Conservation (phyloP, 306 rosid species). For the Prosopis cineraria region DNA sequence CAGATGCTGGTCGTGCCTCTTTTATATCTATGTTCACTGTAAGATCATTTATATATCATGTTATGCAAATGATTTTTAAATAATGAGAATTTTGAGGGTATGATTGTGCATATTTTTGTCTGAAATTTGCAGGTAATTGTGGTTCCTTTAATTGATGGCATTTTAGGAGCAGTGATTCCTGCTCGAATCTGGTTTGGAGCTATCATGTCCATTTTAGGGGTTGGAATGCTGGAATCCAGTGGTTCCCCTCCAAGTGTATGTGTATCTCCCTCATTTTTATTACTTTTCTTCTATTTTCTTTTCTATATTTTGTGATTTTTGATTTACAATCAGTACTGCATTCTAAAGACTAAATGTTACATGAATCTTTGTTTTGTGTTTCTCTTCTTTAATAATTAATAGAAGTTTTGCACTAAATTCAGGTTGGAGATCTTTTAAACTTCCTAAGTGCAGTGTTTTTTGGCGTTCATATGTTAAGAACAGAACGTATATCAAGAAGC, state of each 20-base stretch:
- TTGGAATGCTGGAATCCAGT: slow-evolving; percentile 76
- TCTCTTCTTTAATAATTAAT: slow-evolving; percentile 3
- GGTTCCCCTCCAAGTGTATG: slow-evolving; percentile 77
- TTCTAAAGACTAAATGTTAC: neutral
- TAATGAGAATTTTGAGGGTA: slow-evolving; percentile 37
- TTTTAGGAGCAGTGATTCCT: slow-evolving; percentile 69
- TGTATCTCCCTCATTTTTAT: neutral
- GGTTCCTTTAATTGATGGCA: slow-evolving; percentile 84
- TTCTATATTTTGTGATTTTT: neutral
- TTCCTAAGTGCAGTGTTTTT: slow-evolving; percentile 72
- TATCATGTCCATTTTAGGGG: slow-evolving; percentile 63
- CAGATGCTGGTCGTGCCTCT: slow-evolving; percentile 82
- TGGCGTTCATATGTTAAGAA: slow-evolving; percentile 80
- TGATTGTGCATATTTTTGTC: slow-evolving; percentile 25
- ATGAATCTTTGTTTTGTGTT: neutral
- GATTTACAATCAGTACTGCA: neutral
- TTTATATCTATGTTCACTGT: slow-evolving; percentile 75
- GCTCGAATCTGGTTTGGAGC: slow-evolving; percentile 80
- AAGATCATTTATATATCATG: slow-evolving; percentile 8
- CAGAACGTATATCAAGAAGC: slow-evolving; percentile 68
- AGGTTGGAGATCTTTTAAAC: slow-evolving; percentile 80
- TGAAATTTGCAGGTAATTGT: slow-evolving; percentile 62
- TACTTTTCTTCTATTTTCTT: neutral
- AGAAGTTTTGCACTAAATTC: slow-evolving; percentile 17
- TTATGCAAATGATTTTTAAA: slow-evolving; percentile 6